These are phyloP conservation scores for Wickerhamomyces hampshirensis DNA, from an alignment of 805 yeast species.

Conservation along the genomic window DNA sequence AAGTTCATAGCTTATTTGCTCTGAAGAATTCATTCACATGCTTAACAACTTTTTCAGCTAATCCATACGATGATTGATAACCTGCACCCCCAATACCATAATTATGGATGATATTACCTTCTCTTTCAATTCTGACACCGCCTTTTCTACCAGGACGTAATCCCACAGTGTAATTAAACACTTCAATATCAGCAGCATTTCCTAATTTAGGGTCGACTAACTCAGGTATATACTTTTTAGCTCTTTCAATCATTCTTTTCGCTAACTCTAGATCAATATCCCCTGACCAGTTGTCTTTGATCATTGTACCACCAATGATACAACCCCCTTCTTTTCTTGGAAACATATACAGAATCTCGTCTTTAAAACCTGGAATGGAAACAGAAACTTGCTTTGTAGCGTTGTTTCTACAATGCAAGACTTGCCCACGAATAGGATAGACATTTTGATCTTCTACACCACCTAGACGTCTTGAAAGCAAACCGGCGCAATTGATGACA, in stretches of 20 bases:
- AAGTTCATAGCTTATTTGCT: conserved; percentile 22
- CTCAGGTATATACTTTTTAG: conserved; percentile 25
- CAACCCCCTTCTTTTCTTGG: conserved; percentile 76
- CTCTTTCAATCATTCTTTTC: conserved; percentile 35
- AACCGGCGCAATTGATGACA: conserved; percentile 57
- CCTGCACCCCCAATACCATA: conserved; percentile 79
- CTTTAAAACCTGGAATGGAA: conserved; percentile 25
- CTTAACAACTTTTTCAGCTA: conserved; percentile 42
- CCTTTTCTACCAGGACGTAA: conserved; percentile 62
- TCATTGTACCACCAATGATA: conserved; percentile 53
- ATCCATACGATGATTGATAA: conserved; percentile 67
- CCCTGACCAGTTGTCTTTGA: conserved; percentile 27
- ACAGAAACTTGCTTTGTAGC: conserved; percentile 27
- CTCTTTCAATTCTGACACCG: conserved; percentile 51
- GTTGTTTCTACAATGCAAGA: conserved; percentile 33
- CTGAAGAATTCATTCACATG: conserved; percentile 28
- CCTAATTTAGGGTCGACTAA: conserved; percentile 28
- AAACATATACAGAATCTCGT: conserved; percentile 53
- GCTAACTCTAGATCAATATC: conserved; percentile 40
- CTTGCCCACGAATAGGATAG: conserved; percentile 58
- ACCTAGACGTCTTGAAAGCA: conserved; percentile 37
- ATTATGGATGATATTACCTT: conserved; percentile 46
- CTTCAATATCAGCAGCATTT: conserved; percentile 35
- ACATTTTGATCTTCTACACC: conserved; percentile 43
- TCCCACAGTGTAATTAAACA: conserved; percentile 53